Evolutionary conservation across 306 rosid species (phyloP).

Genomic region (Ceratonia siliqua): DNA sequence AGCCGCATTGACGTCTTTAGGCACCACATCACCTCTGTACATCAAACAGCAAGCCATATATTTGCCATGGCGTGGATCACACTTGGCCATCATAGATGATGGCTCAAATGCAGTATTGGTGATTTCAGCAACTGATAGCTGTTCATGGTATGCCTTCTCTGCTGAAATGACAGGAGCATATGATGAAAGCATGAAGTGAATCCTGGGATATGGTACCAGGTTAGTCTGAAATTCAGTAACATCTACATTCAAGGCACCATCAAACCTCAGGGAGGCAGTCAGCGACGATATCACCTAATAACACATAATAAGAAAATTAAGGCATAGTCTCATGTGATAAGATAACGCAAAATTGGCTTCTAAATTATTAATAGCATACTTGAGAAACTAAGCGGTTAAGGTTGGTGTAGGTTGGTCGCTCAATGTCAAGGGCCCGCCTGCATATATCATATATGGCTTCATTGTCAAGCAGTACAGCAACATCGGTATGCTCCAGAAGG

Average conservation of each 20-base stretch:
- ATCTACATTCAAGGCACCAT: slow-evolving; percentile 86
- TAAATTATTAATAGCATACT: slow-evolving; percentile 37
- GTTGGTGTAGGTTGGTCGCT: slow-evolving; percentile 83
- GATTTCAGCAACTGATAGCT: slow-evolving; percentile 80
- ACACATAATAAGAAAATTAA: not conserved
- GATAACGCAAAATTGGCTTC: not conserved
- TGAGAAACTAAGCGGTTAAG: slow-evolving; percentile 84
- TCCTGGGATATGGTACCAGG: slow-evolving; percentile 83
- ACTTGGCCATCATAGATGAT: slow-evolving; percentile 88
- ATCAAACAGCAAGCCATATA: slow-evolving; percentile 91
- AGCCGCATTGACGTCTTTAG: slow-evolving; percentile 86
- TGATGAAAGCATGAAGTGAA: slow-evolving; percentile 90
- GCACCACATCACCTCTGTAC: slow-evolving; percentile 90
- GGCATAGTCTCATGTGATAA: not conserved
- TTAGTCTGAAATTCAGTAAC: slow-evolving; percentile 88
- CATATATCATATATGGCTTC: slow-evolving; percentile 87
- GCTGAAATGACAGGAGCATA: slow-evolving; percentile 73
- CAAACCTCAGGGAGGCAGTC: slow-evolving; percentile 79
- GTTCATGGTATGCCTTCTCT: slow-evolving; percentile 80
- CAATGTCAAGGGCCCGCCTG: slow-evolving; percentile 84
- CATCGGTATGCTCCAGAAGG: slow-evolving; percentile 85
- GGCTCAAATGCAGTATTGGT: slow-evolving; percentile 86
- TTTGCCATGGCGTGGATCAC: slow-evolving; percentile 59
- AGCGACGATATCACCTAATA: slow-evolving; percentile 74
- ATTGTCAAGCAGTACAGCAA: slow-evolving; percentile 70